Evolutionary conservation across 1,284 basidiomycete species (phyloP).

Genomic region (Austroboletus rostrupii): DNA sequence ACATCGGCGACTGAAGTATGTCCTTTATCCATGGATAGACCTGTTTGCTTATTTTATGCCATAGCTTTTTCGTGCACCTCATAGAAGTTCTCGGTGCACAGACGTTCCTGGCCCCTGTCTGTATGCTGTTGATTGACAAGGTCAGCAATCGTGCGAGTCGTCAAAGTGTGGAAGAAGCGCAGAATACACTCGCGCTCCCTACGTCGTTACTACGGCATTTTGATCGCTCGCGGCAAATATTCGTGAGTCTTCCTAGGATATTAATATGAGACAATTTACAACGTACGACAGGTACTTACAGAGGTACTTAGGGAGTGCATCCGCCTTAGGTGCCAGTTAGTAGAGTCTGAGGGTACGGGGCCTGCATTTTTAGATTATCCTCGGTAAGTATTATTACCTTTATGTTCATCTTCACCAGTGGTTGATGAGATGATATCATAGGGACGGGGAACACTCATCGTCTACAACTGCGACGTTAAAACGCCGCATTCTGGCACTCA

Average conservation of each 20-base stretch:
- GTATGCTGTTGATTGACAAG: constrained; percentile 85
- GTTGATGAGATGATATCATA: constrained; percentile 23
- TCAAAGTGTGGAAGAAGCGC: constrained; percentile 61
- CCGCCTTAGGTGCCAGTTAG: constrained; percentile 51
- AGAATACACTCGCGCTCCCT: constrained; percentile 61
- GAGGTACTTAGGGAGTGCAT: constrained; percentile 67
- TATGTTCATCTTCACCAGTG: neutral
- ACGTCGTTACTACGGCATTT: constrained; percentile 64
- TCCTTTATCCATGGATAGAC: constrained; percentile 15
- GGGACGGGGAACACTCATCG: constrained; percentile 51
- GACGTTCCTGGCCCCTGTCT: constrained; percentile 82
- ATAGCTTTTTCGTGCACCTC: constrained; percentile 89
- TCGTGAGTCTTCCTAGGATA: constrained; percentile 35
- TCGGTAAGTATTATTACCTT: constrained; percentile 39
- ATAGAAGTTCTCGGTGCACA: constrained; percentile 78
- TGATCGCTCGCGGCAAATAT: constrained; percentile 47
- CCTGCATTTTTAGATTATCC: constrained; percentile 55
- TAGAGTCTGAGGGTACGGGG: constrained; percentile 35
- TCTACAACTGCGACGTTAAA: constrained; percentile 43
- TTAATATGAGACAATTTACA: constrained; percentile 14
- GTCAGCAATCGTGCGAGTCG: constrained; percentile 66
- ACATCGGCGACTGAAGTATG: constrained; percentile 79
- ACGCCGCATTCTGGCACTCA: constrained; percentile 62
- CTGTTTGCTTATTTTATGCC: constrained; percentile 8
- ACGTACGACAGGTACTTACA: constrained; percentile 49